These are phyloP conservation scores for Phlyctochytrium planicorne DNA, from an alignment of 192 early-diverging fungal genomes.

Conservation along the genomic window DNA sequence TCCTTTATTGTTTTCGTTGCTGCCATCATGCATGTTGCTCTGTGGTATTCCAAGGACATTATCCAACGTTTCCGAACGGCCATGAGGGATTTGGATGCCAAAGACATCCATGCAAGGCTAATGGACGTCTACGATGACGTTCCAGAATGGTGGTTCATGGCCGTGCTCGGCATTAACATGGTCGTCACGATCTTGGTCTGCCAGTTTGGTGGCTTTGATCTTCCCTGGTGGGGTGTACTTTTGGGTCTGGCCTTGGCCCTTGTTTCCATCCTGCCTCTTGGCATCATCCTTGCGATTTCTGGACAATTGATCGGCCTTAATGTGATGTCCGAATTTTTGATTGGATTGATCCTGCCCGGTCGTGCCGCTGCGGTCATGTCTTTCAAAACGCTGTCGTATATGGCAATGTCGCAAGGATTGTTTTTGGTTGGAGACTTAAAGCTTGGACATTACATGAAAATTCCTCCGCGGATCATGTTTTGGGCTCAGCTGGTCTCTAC, in stretches of 20 bases:
- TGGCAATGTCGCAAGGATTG: conserved; percentile 76
- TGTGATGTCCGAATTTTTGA: conserved; percentile 82
- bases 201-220: conserved; percentile 45
- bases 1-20: conserved; percentile 20
- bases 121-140: conserved; percentile 71
- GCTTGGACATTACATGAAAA: conserved; percentile 75
- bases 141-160: conserved; percentile 59
- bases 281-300: conserved; percentile 78
- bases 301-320: conserved; percentile 79
- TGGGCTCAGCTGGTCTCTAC: conserved; percentile 56
- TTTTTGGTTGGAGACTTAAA: conserved; percentile 72
- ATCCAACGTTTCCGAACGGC: conserved; percentile 8
- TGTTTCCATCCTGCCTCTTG: conserved; percentile 50
- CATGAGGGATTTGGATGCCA: not conserved
- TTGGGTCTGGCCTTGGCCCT: conserved; percentile 23
- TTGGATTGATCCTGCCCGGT: conserved; percentile 77
- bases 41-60: conserved; percentile 27
- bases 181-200: conserved; percentile 14
- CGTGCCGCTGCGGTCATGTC: conserved; percentile 78
- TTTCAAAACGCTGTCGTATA: conserved; percentile 85
- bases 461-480: conserved; percentile 64
- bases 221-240: conserved; percentile 72
- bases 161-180: conserved; percentile 38
- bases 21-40: conserved; percentile 17
- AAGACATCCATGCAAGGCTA: conserved; percentile 64